Percentiles rank a stretch among this genome's conserved stretches.
These are phyloP conservation scores for Penicillium roqueforti DNA, from an alignment of 495 filamentous ascomycete genomes.

Conservation along the genomic window DNA sequence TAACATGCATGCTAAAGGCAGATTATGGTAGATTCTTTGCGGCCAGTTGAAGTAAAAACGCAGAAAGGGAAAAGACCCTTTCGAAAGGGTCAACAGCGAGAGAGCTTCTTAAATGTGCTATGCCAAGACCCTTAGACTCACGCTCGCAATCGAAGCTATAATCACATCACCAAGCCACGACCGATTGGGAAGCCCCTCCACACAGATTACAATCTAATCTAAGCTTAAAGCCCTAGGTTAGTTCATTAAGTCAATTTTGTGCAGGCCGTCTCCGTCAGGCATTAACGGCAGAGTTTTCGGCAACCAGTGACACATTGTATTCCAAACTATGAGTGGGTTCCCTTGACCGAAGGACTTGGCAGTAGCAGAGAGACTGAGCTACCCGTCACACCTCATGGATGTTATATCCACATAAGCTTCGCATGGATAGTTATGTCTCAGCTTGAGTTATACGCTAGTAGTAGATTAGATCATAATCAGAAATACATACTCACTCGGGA, in stretches of 20 bases:
- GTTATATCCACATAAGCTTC: too few relatives aligned
- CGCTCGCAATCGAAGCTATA: slow-evolving; percentile 33
- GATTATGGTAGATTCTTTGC: too few relatives aligned
- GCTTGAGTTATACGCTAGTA: too few relatives aligned
- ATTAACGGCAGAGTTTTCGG: slow-evolving; percentile 15
- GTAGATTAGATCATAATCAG: too few relatives aligned
- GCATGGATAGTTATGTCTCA: too few relatives aligned
- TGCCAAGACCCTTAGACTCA: slow-evolving; percentile 31
- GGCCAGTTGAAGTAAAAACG: background rate
- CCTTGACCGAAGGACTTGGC: slow-evolving; percentile 17
- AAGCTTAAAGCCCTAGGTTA: slow-evolving; percentile 21
- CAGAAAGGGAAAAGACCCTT: background rate
- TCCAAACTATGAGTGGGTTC: background rate
- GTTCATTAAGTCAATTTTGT: background rate
- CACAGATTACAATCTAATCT: slow-evolving; percentile 16
- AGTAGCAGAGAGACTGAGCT: slow-evolving; percentile 6
- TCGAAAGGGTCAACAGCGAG: slow-evolving; percentile 6
- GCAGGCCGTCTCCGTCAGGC: background rate
- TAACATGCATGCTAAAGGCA: background rate
- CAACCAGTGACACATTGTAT: slow-evolving; percentile 6
- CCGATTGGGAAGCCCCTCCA: slow-evolving; percentile 8
- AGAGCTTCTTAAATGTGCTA: slow-evolving; percentile 20
- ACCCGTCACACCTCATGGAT: too few relatives aligned
- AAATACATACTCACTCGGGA: too few relatives aligned
- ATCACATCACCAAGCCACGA: slow-evolving; percentile 36